Conservation (phyloP, 169 alveolate genomes). For the Eimeria mitis region DNA sequence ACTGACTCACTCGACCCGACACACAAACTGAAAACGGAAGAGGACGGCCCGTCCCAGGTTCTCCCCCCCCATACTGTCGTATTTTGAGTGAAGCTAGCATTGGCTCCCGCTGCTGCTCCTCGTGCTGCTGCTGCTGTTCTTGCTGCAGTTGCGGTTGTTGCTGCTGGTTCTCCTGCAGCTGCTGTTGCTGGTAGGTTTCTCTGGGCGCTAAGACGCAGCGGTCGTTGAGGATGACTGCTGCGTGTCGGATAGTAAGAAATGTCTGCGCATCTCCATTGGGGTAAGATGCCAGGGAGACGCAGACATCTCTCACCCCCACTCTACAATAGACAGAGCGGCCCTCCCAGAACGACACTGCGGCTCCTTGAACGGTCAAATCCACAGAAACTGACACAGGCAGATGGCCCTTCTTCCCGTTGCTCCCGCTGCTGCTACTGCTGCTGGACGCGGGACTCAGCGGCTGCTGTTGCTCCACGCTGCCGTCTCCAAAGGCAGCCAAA, state of each 20-base stretch:
- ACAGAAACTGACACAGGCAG: constrained; percentile 12
- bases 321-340: constrained; percentile 31
- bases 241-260: constrained; percentile 1
- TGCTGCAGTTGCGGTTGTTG: background rate
- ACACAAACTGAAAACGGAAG: constrained; percentile 35
- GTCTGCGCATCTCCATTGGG: constrained; percentile 41
- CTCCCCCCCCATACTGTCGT: constrained; percentile 46
- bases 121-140: background rate
- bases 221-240: constrained; percentile 55
- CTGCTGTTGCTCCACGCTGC: constrained; percentile 1
- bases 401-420: background rate
- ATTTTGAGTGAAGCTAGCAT: constrained; percentile 18
- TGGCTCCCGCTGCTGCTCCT: constrained; percentile 1
- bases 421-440: constrained; percentile 34
- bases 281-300: background rate
- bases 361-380: constrained; percentile 49
- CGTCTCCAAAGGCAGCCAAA: background rate
- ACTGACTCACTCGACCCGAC: constrained; percentile 40
- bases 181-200: constrained; percentile 15
- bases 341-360: constrained; percentile 36
- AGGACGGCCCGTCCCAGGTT: constrained; percentile 33
- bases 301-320: constrained; percentile 38
- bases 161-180: background rate
- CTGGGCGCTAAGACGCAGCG: constrained; percentile 62
- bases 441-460: background rate